phyloP scores from a whole-genome alignment of 2,329 filamentous ascomycete genomes.

The Monilinia aucupariae region DNA sequence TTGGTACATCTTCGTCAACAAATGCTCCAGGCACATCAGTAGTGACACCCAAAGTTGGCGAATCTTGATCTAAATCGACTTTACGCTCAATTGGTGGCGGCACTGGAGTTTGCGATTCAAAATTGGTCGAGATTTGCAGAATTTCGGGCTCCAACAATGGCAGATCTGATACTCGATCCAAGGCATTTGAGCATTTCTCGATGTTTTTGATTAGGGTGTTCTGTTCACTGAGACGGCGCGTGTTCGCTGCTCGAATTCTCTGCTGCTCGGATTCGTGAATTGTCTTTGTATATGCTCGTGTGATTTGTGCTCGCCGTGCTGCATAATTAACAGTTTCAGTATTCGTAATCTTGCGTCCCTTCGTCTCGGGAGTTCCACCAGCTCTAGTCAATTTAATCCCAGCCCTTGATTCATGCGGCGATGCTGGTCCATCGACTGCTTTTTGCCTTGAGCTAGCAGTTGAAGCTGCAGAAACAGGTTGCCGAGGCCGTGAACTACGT shows the following conservation, averaged over 20 bases:
- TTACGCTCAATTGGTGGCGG: slow-evolving; percentile 7
- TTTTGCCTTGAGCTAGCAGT: slow-evolving; percentile 66
- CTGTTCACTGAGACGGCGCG: slow-evolving; percentile 31
- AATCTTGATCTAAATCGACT: slow-evolving; percentile 42
- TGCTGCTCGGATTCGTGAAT: slow-evolving; percentile 65
- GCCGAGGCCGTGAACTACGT: slow-evolving; percentile 74
- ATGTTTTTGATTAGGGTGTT: neutral
- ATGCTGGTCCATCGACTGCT: slow-evolving; percentile 45
- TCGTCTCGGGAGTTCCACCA: slow-evolving; percentile 27
- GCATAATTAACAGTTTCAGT: slow-evolving; percentile 80
- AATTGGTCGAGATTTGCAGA: slow-evolving; percentile 30
- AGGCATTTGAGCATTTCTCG: neutral
- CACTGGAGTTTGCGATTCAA: slow-evolving; percentile 15
- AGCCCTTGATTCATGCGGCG: slow-evolving; percentile 26
- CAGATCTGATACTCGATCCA: slow-evolving; percentile 14
- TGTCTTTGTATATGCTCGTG: slow-evolving; percentile 80
- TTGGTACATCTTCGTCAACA: slow-evolving; percentile 45
- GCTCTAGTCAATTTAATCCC: slow-evolving; percentile 33
- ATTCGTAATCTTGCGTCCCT: slow-evolving; percentile 46
- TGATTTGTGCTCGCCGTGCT: slow-evolving; percentile 73
- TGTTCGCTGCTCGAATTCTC: slow-evolving; percentile 42
- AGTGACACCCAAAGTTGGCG: slow-evolving; percentile 55
- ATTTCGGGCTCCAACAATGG: slow-evolving; percentile 16
- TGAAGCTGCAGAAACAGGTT: slow-evolving; percentile 69
- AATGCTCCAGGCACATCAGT: slow-evolving; percentile 56